These are phyloP conservation scores for Ophiosphaerella korrae DNA, from an alignment of 2,329 filamentous ascomycete species.

Conservation along the genomic window DNA sequence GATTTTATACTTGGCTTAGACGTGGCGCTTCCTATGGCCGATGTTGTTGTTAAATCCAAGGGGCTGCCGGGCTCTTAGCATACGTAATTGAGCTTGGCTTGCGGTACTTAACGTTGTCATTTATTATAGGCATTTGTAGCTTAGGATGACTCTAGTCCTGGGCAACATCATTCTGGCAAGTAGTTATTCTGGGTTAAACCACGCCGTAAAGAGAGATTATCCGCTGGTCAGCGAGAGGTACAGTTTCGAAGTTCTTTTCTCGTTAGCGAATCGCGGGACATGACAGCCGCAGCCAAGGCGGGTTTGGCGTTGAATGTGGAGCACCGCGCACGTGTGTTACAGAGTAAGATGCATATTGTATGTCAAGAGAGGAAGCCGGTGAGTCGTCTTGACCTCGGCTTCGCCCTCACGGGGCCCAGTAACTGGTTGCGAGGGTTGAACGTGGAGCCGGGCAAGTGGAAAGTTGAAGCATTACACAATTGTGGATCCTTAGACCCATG, in stretches of 20 bases:
- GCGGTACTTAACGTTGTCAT: background rate
- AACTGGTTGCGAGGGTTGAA: too few relatives aligned
- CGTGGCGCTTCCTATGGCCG: background rate
- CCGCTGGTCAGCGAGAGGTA: background rate
- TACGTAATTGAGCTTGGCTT: constrained; percentile 7
- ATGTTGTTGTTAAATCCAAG: constrained; percentile 1
- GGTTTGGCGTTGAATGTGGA: too few relatives aligned
- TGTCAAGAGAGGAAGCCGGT: too few relatives aligned
- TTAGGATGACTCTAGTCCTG: too few relatives aligned
- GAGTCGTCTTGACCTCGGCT: too few relatives aligned
- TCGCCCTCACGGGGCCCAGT: too few relatives aligned
- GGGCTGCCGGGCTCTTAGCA: background rate
- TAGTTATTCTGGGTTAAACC: too few relatives aligned
- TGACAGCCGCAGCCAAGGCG: background rate
- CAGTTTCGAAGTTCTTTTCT: background rate
- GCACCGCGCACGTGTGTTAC: too few relatives aligned
- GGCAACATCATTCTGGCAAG: background rate
- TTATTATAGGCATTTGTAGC: too few relatives aligned
- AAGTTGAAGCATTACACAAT: too few relatives aligned
- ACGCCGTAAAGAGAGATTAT: background rate
- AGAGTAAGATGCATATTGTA: too few relatives aligned
- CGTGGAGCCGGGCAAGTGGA: too few relatives aligned
- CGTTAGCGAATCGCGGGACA: background rate
- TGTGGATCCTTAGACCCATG: background rate
- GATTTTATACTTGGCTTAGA: background rate